Percentiles rank a stretch among this genome's conserved stretches.
phyloP scores from a whole-genome alignment of 441 rosid species.

The Pelargonium citronellum region DNA sequence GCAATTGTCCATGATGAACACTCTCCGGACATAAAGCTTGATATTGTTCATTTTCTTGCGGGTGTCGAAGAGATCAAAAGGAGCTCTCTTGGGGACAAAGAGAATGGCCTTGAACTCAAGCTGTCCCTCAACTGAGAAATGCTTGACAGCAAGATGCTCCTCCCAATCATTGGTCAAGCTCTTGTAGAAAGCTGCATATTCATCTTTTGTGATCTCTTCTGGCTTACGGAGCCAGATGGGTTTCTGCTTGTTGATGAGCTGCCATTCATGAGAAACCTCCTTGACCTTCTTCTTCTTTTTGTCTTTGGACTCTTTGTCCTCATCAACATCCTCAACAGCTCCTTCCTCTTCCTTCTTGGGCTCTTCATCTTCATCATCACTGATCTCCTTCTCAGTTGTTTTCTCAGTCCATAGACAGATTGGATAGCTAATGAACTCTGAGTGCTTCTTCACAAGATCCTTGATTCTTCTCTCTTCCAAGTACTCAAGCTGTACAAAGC shows the following conservation, averaged over 20 bases:
- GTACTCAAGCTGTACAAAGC: conserved; percentile 60
- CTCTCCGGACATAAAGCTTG: conserved; percentile 80
- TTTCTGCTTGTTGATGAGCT: conserved; percentile 70
- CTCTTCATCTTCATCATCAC: conserved; percentile 82
- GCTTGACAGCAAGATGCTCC: conserved; percentile 80
- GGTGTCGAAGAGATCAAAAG: conserved; percentile 77
- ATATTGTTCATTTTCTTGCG: conserved; percentile 85
- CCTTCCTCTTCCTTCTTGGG: conserved; percentile 62
- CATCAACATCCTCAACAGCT: conserved; percentile 65
- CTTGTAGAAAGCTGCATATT: conserved; percentile 86
- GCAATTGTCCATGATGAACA: conserved; percentile 91
- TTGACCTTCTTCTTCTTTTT: conserved; percentile 80
- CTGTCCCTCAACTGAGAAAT: conserved; percentile 90
- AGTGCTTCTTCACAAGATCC: conserved; percentile 91
- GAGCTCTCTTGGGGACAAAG: conserved; percentile 33
- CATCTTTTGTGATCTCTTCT: conserved; percentile 79
- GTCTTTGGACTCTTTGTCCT: conserved; percentile 63
- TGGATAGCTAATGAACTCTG: conserved; percentile 88
- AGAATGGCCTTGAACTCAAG: conserved; percentile 85
- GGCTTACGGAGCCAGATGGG: conserved; percentile 90
- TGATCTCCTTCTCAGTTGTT: conserved; percentile 77
- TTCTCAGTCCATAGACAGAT: conserved; percentile 82
- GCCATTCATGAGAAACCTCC: conserved; percentile 86
- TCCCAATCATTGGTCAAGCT: conserved; percentile 92
- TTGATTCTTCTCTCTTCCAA: conserved; percentile 81